Percentiles rank a stretch among this genome's conserved stretches.
Evolutionary conservation across 257 asterid genomes (phyloP).

Genomic region (Salvia splendens): DNA sequence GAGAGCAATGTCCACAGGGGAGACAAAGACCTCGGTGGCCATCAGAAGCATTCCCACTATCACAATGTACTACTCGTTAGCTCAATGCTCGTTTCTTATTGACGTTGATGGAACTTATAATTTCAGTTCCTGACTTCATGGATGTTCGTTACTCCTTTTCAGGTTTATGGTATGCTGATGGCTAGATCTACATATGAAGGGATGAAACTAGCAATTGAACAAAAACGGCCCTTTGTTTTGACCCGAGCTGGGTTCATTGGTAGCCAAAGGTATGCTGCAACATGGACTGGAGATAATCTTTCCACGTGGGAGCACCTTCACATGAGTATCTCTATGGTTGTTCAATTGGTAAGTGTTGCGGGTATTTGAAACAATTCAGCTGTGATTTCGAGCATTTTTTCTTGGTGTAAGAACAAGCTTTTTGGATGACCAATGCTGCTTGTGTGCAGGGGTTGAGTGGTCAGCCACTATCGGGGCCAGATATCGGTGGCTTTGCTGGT

Average conservation of each 20-base stretch:
- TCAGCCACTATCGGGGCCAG: constrained; percentile 95
- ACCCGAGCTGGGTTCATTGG: constrained; percentile 98
- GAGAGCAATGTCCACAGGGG: constrained; percentile 89
- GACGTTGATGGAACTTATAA: constrained; percentile 8
- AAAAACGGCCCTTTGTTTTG: constrained; percentile 89
- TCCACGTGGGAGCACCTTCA: constrained; percentile 98
- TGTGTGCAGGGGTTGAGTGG: constrained; percentile 84
- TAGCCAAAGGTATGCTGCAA: constrained; percentile 95
- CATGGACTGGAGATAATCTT: constrained; percentile 99
- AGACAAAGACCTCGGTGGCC: constrained; percentile 86
- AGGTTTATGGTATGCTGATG: constrained; percentile 99
- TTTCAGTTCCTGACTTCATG: background rate
- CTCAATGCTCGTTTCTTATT: constrained; percentile 20
- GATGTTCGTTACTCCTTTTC: constrained; percentile 1
- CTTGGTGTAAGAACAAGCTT: background rate
- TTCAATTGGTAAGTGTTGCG: constrained; percentile 73
- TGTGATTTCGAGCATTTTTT: constrained; percentile 14
- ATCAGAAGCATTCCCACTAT: constrained; percentile 77
- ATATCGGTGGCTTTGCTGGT: constrained; percentile 98
- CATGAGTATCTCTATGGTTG: constrained; percentile 94
- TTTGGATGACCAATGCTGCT: background rate
- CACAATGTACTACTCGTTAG: constrained; percentile 64
- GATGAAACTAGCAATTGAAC: constrained; percentile 73
- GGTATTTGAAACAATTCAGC: constrained; percentile 8
- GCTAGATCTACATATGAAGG: constrained; percentile 95